phyloP scores from a whole-genome alignment of 2,329 filamentous ascomycete genomes.

The Tolypocladium pustulatum region DNA sequence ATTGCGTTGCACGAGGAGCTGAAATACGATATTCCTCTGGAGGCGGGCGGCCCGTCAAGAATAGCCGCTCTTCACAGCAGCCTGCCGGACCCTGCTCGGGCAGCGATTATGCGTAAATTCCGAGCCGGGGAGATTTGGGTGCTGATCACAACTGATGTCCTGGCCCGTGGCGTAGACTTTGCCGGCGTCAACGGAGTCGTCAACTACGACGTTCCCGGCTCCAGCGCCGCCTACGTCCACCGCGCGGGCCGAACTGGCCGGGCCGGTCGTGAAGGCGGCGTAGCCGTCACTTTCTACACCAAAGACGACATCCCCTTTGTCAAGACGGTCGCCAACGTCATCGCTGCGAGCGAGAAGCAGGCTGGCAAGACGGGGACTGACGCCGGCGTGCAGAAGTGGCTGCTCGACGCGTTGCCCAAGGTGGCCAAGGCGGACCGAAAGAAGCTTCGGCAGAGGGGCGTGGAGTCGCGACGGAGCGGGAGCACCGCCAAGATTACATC shows the following conservation, averaged over 20 bases:
- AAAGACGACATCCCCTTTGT: slow-evolving; percentile 86
- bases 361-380: slow-evolving; percentile 41
- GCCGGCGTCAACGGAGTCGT: slow-evolving; percentile 90
- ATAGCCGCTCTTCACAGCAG: slow-evolving; percentile 87
- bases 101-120: slow-evolving; percentile 79
- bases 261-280: slow-evolving; percentile 75
- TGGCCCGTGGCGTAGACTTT: slow-evolving; percentile 90
- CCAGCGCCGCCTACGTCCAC: slow-evolving; percentile 83
- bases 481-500: slow-evolving; percentile 62
- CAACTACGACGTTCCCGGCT: slow-evolving; percentile 95
- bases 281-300: slow-evolving; percentile 90
- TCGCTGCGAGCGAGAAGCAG: slow-evolving; percentile 70
- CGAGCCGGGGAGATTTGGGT: slow-evolving; percentile 91
- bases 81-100: slow-evolving; percentile 64
- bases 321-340: slow-evolving; percentile 88
- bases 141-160: slow-evolving; percentile 86
- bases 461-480: slow-evolving; percentile 53
- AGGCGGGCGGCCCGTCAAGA: slow-evolving; percentile 73
- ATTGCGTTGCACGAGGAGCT: slow-evolving; percentile 81
- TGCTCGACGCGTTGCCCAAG: slow-evolving; percentile 77
- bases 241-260: slow-evolving; percentile 85
- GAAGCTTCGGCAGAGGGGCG: slow-evolving; percentile 69
- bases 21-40: slow-evolving; percentile 83
- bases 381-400: slow-evolving; percentile 67
- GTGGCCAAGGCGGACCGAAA: slow-evolving; percentile 77